Evolutionary conservation across 495 filamentous ascomycete species (phyloP), one percentile per base, ranked within the genome.

Genomic region (Neurospora sp.): DNA sequence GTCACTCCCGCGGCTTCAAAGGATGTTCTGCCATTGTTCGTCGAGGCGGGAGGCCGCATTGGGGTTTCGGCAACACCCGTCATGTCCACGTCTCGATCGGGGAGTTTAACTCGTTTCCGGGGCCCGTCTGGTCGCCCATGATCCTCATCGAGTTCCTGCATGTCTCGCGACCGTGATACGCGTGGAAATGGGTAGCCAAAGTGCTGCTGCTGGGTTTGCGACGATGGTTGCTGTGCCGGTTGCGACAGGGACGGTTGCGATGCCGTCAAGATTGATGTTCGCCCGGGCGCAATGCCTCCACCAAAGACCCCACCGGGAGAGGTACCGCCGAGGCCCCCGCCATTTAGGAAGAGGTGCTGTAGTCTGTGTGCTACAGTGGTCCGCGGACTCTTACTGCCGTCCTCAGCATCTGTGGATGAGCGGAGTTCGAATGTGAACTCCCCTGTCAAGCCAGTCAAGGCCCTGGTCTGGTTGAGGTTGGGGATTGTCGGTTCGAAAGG

Each of bases 301-400:
- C 73, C 72, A 44, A 54, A 75, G 72, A 82, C 82, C 80, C 81
- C 82, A 66, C 54, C 54, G 7, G 54, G 4, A 18, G 54, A 35
- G 54, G 27, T 66, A 35, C 54, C 54, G 27, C 54, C 54, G 27
- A 62, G 54, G 73, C 80, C 82, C 77, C 82, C 82, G 77, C 87
- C 85, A 73, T 84, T 87, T 69, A 92, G 81, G 35, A 77, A 87
- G 40, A 93, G 82, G 69, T 89, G 85, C 74, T 88, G 86, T 76
- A 94, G 89, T 72, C 87, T 84, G 75, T 89, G 86, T 73, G 88
- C 90, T 71, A 93, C 90, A 41, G 82, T 86, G 16, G 88, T 87
- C 74, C 88, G 86, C 39, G 92, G 91, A 77, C 91, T 93, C 39
- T 78, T 79, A 75, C 78, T 82, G 54, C 81, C 82, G 40, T 83